Conservation (phyloP, 257 asterid species). For the Sherardia arvensis region DNA sequence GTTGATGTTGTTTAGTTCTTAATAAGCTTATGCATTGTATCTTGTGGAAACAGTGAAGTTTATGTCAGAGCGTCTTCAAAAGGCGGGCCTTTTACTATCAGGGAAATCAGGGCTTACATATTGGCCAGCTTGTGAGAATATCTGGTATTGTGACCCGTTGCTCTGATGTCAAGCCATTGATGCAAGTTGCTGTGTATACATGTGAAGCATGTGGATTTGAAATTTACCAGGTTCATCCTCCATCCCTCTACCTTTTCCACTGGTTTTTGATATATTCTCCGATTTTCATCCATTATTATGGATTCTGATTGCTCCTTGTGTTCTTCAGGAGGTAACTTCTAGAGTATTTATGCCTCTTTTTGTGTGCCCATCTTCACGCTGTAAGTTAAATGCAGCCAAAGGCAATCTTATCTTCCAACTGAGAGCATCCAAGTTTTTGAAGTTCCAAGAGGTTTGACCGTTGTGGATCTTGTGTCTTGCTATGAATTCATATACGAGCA, state of each 20-base stretch:
- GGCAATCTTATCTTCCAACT: constrained; percentile 91
- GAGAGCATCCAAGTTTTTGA: constrained; percentile 88
- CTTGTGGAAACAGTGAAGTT: constrained; percentile 66
- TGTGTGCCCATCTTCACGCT: constrained; percentile 76
- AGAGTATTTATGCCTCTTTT: constrained; percentile 87
- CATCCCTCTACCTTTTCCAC: not conserved
- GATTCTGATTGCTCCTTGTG: constrained; percentile 2
- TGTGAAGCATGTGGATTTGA: constrained; percentile 98
- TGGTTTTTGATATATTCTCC: not conserved
- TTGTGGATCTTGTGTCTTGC: constrained; percentile 7
- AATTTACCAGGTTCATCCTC: constrained; percentile 72
- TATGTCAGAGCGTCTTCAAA: constrained; percentile 73
- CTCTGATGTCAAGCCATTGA: constrained; percentile 89
- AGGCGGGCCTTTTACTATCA: constrained; percentile 77
- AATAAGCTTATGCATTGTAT: constrained; percentile 10
- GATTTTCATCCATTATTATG: not conserved
- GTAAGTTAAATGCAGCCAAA: constrained; percentile 52
- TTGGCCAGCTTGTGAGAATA: constrained; percentile 86
- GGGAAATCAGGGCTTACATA: constrained; percentile 89
- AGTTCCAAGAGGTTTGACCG: constrained; percentile 81
- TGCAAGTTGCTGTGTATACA: constrained; percentile 97
- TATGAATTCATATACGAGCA: not conserved
- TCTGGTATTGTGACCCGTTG: constrained; percentile 97
- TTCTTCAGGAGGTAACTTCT: constrained; percentile 80
- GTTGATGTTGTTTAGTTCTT: too few species aligned